Evolutionary conservation across 441 rosid species (phyloP).

Genomic region (Erodium texanum): DNA sequence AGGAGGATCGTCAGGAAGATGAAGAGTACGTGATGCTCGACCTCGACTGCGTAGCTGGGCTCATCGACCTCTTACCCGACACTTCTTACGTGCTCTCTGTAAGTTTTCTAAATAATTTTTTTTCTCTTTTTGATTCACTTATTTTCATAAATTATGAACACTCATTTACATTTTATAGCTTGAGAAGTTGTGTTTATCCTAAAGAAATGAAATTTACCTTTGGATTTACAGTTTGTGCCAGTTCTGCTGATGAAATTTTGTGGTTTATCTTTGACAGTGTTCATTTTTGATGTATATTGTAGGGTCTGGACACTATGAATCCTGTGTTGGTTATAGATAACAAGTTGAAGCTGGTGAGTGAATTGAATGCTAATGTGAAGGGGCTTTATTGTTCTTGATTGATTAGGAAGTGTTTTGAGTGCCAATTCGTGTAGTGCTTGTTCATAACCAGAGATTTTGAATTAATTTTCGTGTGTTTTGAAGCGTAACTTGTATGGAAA

Average conservation of each 20-base stretch:
- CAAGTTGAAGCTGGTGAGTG: slow-evolving; percentile 51
- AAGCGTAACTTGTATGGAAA: not conserved
- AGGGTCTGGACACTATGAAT: slow-evolving; percentile 51
- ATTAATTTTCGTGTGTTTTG: not conserved
- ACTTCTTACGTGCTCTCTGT: slow-evolving; percentile 46
- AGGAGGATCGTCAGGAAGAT: slow-evolving; percentile 20
- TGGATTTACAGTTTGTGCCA: not conserved
- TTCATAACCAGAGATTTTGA: not conserved
- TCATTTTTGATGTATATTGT: slow-evolving; percentile 11
- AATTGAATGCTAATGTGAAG: not conserved
- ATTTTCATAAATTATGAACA: not conserved
- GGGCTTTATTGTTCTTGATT: not conserved
- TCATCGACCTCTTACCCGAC: slow-evolving; percentile 36
- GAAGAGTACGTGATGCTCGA: slow-evolving; percentile 51
- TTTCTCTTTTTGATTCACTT: not conserved
- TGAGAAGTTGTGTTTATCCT: not conserved
- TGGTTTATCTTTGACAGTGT: not conserved
- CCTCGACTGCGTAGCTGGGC: slow-evolving; percentile 35
- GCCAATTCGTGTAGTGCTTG: not conserved
- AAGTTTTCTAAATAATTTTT: slow-evolving; percentile 14
- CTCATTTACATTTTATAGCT: not conserved
- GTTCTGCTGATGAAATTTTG: not conserved
- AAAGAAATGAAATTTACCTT: not conserved
- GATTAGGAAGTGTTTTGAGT: not conserved
- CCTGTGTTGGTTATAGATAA: slow-evolving; percentile 42